Percentiles rank a stretch among this genome's conserved stretches.
Conservation (phyloP, 176 grass and related monocot genomes). For the Coix lacrymajobi region DNA sequence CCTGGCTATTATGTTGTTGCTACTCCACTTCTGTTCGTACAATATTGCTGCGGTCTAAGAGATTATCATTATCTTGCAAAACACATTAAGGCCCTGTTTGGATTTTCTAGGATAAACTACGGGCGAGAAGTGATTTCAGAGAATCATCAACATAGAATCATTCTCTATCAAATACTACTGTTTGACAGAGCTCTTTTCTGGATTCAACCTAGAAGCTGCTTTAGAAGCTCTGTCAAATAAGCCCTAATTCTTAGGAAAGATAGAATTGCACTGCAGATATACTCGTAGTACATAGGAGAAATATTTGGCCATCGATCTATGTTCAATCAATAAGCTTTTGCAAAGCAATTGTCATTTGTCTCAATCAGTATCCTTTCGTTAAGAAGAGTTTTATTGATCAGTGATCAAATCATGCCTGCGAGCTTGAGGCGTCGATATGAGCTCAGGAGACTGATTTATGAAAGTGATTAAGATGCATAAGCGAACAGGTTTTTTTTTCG, state of each 20-base stretch:
- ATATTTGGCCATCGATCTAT: background rate
- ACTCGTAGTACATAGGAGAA: background rate
- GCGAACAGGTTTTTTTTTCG: background rate
- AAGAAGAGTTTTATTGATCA: conserved; percentile 40
- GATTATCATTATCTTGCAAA: background rate
- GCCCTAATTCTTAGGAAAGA: background rate
- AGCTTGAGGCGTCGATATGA: background rate
- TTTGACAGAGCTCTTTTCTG: background rate
- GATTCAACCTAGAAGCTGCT: background rate
- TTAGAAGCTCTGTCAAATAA: background rate
- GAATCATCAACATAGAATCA: background rate
- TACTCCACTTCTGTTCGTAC: background rate
- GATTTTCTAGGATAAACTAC: background rate
- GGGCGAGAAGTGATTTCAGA: background rate
- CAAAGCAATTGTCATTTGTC: background rate
- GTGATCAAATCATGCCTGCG: conserved; percentile 34
- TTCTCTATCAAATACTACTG: background rate
- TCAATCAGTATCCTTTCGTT: conserved; percentile 38
- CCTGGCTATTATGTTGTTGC: background rate
- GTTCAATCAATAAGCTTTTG: background rate
- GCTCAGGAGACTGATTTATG: background rate
- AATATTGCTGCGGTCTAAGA: background rate
- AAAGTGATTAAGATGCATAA: background rate
- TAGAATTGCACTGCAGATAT: background rate
- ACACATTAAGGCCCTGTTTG: background rate